A percentile compares a stretch with the other conserved stretches of the same genome.
Evolutionary conservation across 805 yeast species (phyloP).

Genomic region (Debaryomyces maramus): DNA sequence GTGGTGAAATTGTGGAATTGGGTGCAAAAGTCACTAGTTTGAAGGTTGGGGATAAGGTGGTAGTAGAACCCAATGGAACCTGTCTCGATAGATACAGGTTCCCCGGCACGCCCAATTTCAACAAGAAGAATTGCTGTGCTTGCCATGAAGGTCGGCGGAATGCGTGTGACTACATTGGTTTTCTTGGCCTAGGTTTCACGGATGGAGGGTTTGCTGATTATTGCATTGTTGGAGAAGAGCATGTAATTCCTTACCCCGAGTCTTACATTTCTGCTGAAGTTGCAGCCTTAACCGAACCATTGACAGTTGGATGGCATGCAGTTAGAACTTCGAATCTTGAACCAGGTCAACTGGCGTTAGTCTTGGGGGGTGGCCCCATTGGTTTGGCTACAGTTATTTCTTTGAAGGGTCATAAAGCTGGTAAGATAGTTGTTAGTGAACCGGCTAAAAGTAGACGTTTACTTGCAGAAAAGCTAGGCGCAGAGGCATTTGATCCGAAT

Average conservation of each 20-base stretch:
- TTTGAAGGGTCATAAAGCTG: constrained; percentile 41
- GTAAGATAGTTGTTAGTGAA: constrained; percentile 51
- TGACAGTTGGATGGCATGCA: constrained; percentile 63
- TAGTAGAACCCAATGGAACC: constrained; percentile 61
- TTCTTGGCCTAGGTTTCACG: constrained; percentile 56
- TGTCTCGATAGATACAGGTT: constrained; percentile 50
- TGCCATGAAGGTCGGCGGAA: constrained; percentile 54
- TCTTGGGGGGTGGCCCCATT: constrained; percentile 64
- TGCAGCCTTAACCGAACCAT: constrained; percentile 59
- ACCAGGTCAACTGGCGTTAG: constrained; percentile 48
- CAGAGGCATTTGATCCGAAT: constrained; percentile 24
- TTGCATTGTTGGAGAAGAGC: constrained; percentile 42
- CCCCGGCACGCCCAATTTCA: constrained; percentile 28
- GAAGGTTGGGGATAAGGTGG: constrained; percentile 68
- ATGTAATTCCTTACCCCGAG: constrained; percentile 42
- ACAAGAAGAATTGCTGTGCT: constrained; percentile 40
- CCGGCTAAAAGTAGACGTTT: constrained; percentile 57
- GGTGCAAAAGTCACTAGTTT: constrained; percentile 54
- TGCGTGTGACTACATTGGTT: constrained; percentile 48
- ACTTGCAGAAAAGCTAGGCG: constrained; percentile 52
- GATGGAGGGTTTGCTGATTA: constrained; percentile 58
- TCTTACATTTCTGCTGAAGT: constrained; percentile 37
- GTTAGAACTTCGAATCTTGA: constrained; percentile 43
- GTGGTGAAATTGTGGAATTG: constrained; percentile 58
- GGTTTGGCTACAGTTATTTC: constrained; percentile 58